Percentiles rank a stretch among this genome's conserved stretches.
Conservation (phyloP, 139 green algal species). For the Chlorella ohadii region DNA sequence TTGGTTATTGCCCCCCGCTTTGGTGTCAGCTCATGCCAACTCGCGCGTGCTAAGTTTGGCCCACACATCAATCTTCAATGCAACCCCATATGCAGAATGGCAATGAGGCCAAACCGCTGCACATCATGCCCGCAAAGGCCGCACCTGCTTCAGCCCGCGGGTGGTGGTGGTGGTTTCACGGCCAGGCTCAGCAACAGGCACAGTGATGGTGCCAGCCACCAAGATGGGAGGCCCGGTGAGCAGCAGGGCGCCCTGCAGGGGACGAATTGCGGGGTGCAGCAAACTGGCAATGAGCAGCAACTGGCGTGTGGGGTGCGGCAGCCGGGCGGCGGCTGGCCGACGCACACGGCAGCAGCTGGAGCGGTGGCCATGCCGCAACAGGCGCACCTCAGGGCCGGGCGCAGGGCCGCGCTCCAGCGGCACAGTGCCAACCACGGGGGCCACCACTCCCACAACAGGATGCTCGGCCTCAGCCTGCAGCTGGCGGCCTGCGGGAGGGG, state of each 20-base stretch:
- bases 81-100: no score
- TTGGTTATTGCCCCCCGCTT: no score
- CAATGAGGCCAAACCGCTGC: no score
- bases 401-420: neutral
- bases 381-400: neutral
- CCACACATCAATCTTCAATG: no score
- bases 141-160: neutral
- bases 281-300: neutral
- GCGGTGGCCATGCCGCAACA: neutral
- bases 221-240: conserved; percentile 2
- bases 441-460: neutral
- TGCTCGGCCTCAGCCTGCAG: no score
- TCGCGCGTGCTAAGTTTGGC: no score
- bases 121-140: no score
- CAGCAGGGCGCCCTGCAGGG: conserved; percentile 1
- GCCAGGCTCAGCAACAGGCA: neutral
- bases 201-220: conserved; percentile 1
- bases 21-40: no score
- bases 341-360: neutral
- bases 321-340: neutral
- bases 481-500: neutral
- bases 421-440: neutral
- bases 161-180: neutral
- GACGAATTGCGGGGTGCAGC: neutral
- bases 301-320: neutral